Evolutionary conservation across 2,329 filamentous ascomycete genomes (phyloP).

Genomic region (Dothiorella sarmentorum): DNA sequence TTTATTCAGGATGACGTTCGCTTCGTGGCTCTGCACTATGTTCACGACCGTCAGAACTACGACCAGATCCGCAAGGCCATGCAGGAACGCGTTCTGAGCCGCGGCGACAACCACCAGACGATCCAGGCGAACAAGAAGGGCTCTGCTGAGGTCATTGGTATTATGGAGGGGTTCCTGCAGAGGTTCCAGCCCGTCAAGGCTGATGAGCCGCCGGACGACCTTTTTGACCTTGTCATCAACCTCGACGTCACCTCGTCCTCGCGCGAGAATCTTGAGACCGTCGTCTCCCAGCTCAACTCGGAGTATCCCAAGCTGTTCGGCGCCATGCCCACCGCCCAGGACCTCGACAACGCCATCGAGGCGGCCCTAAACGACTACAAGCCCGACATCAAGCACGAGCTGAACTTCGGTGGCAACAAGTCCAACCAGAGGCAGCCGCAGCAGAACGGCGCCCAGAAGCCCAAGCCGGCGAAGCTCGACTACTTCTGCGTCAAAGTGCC

Average conservation of each 20-base stretch:
- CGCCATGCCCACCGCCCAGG: slow-evolving; percentile 65
- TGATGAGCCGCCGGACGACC: slow-evolving; percentile 66
- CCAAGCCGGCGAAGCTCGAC: slow-evolving; percentile 52
- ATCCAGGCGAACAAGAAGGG: slow-evolving; percentile 81
- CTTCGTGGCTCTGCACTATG: slow-evolving; percentile 84
- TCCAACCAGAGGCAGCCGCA: slow-evolving; percentile 32
- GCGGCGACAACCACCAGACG: slow-evolving; percentile 96
- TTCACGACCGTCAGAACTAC: slow-evolving; percentile 67
- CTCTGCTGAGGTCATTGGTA: slow-evolving; percentile 70
- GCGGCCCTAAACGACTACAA: slow-evolving; percentile 72
- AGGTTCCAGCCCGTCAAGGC: slow-evolving; percentile 77
- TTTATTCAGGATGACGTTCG: slow-evolving; percentile 56
- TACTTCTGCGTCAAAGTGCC: slow-evolving; percentile 62
- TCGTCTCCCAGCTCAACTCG: slow-evolving; percentile 68
- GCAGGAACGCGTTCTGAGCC: slow-evolving; percentile 71
- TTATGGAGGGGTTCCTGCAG: slow-evolving; percentile 91
- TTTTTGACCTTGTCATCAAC: slow-evolving; percentile 81
- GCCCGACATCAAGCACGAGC: slow-evolving; percentile 71
- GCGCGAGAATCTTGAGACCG: slow-evolving; percentile 77
- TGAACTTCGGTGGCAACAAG: slow-evolving; percentile 50
- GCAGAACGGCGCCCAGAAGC: background rate
- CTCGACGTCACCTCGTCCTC: slow-evolving; percentile 76
- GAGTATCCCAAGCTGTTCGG: slow-evolving; percentile 74
- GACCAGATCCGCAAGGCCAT: slow-evolving; percentile 72
- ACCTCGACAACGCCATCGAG: slow-evolving; percentile 76